Evolutionary conservation across 352 stramenopile genomes (phyloP), one percentile per base, ranked within the genome.

Genomic region (Nothophytophthora sp.): DNA sequence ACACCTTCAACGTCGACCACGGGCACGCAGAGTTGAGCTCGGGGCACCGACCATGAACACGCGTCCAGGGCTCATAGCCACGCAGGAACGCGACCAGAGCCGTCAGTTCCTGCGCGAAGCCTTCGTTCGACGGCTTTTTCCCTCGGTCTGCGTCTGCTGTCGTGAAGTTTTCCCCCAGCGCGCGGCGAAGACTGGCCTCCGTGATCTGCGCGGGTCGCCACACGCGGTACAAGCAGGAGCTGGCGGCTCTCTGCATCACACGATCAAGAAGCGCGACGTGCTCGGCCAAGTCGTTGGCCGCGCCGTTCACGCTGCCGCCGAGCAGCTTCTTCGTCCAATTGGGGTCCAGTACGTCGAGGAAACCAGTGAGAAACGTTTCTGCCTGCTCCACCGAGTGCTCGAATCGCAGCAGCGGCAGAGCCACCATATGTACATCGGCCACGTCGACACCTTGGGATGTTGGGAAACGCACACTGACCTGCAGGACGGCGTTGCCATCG

Each of bases 281-380:
- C 6, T 13, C 16, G 3, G 40, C 50, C 50, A 60, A 45, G 16
- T 24, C 55, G 22, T 24, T 56, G 16, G 37, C 37, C 30, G 56
- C 50, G 1, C 35, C 46, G 45, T 56, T 49, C 20, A 66, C 20
- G 37, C 35, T 40, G 20, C 45, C 44, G 22, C 50, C 49, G n/a
- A 76, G 51, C 20, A 68, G 18, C 39, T 78, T 78, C 6, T 24
- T 20, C 18, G 36, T 38, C 57, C 54, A 78, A 12, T 62, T 45
- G 6, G 25, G 15, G 47, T 78, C 68, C 35, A 78, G 32, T 10
- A 54, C 33, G 22, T 30, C 30, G 12, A 78, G 34, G 10, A 40
- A 47, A 6, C 29, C 45, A 15, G 18, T 51, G n/a, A 52, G 7
- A 9, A 51, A 50, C 6, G 28, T 20, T 15, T 39, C 2, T 16